Evolutionary conservation across 148 eudicot species (phyloP), one percentile per base, ranked within the genome.

Genomic region (Fagopyrum homotropicum): DNA sequence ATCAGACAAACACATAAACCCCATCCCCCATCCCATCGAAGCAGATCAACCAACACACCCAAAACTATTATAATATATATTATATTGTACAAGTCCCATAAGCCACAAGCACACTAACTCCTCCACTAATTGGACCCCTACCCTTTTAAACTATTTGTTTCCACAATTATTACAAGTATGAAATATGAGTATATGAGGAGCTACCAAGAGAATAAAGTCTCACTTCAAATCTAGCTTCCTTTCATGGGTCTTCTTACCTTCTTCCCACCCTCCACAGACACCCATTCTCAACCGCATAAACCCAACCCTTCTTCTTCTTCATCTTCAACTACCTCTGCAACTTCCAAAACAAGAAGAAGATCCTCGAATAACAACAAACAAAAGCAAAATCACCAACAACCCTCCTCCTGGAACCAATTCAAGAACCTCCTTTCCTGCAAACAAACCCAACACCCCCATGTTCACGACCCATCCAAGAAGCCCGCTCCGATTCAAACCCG

Each of bases 391-490:
- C 1, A 9, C n/a, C 57, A 35, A 4, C 57, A 35, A 4, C 60
- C 75, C 16, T 86, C 96, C 2, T 90, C 98, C 77, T 93, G 98
- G 98, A 86, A 89, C 69, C 98, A 93, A 19, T 73, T 93, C 87
- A 93, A 93, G 87, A 93, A 81, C 88, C 79, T 93, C 3, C 76
- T 93, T 0, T 89, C 90, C 10, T 93, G 98, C 80, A 93, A 93
- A 54, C 91, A 89, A 54, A 79, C 87, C 19, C 88, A 86, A 51
- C 83, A 78, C 5, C 77, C 89, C 22, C 77, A 75, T 29, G 85
- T 86, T 69, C 93, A 87, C 75, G 89, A 88, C 79, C 91, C 92
- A 0, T 83, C 91, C 1, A 80, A 80, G 66, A 73, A 16, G 26
- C 26, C 26, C 44, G 17, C 26, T 59, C 22, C 79, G 17, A 81